These are phyloP conservation scores for Iberis pinnata DNA, from an alignment of 345 rosid species.

Conservation along the genomic window DNA sequence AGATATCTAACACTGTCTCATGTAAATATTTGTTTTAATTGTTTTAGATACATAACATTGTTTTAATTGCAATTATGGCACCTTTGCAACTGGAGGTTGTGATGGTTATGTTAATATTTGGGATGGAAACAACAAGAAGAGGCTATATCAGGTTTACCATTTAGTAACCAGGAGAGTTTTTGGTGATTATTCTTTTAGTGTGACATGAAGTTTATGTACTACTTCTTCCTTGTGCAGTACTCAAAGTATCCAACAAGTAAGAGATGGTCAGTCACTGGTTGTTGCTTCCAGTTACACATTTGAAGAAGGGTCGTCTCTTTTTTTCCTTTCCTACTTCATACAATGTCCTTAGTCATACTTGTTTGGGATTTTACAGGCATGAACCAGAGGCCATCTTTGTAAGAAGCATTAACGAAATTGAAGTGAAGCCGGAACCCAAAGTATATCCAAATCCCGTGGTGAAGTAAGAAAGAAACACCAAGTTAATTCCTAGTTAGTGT, in stretches of 20 bases:
- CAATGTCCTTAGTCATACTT: neutral
- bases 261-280: conserved; percentile 91
- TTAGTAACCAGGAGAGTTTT: neutral
- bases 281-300: conserved; percentile 96
- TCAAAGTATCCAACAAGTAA: conserved; percentile 84
- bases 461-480: conserved; percentile 14
- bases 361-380: conserved; percentile 47
- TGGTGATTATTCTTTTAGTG: conserved; percentile 1
- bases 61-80: conserved; percentile 70
- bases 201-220: neutral
- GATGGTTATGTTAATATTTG: conserved; percentile 95
- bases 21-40: conserved; percentile 15
- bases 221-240: conserved; percentile 47
- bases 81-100: conserved; percentile 98
- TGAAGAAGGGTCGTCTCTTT: conserved; percentile 79
- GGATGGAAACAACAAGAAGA: conserved; percentile 99
- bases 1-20: conserved; percentile 5
- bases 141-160: conserved; percentile 98
- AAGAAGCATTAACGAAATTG: conserved; percentile 84
- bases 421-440: conserved; percentile 94
- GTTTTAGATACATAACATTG: too few species aligned
- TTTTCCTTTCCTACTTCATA: neutral
- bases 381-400: conserved; percentile 86
- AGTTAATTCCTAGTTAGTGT: neutral
- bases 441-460: conserved; percentile 70